phyloP scores from a whole-genome alignment of 1,284 basidiomycete species.

The Puccinia sorghi region DNA sequence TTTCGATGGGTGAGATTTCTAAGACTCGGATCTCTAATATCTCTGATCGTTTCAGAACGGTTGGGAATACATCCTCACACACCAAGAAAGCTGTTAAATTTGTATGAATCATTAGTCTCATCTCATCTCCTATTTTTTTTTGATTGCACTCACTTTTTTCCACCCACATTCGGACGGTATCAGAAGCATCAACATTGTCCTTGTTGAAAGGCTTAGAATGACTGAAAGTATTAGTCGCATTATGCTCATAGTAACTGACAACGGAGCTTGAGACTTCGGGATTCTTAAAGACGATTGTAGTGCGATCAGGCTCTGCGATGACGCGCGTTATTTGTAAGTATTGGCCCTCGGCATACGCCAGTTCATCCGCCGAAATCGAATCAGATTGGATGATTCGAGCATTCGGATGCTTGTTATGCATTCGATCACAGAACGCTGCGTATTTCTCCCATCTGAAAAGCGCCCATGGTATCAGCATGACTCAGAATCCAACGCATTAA shows the following conservation, averaged over 20 bases:
- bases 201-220: conserved; percentile 71
- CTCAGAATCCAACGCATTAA: conserved; percentile 57
- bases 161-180: conserved; percentile 58
- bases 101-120: no score
- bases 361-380: conserved; percentile 76
- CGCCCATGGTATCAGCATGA: neutral
- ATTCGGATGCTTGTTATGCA: conserved; percentile 87
- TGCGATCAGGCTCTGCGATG: conserved; percentile 77
- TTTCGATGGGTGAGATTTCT: conserved; percentile 83
- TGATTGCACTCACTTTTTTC: conserved; percentile 60
- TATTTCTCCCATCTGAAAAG: conserved; percentile 39
- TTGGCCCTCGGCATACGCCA: conserved; percentile 76
- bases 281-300: conserved; percentile 77
- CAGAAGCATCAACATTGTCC: conserved; percentile 54
- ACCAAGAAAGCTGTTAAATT: conserved; percentile 50
- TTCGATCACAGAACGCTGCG: conserved; percentile 75
- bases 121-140: conserved; percentile 60
- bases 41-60: conserved; percentile 84
- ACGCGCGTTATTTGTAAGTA: conserved; percentile 76
- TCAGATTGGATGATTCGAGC: conserved; percentile 75
- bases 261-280: conserved; percentile 78
- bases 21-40: conserved; percentile 72
- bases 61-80: conserved; percentile 82
- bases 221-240: conserved; percentile 62
- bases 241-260: conserved; percentile 82